Conservation (phyloP, 108 stramenopile species). For the Pseudonitzschia delicatissima region DNA sequence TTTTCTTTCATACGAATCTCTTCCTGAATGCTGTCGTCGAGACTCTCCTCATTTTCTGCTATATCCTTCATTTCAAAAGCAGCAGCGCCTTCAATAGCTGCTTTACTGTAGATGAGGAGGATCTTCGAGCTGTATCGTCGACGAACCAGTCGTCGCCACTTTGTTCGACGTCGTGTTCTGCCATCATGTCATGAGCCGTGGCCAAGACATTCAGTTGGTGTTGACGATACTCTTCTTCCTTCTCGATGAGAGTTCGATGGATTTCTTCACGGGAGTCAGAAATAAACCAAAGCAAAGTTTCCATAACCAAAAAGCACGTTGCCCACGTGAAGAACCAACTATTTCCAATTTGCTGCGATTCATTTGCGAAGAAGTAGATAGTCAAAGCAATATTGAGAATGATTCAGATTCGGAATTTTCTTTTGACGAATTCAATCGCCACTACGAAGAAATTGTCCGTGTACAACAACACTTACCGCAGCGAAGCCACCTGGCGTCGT, state of each 20-base stretch:
- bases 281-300: constrained; percentile 60
- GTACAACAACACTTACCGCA: constrained; percentile 45
- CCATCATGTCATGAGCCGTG: background rate
- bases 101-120: background rate
- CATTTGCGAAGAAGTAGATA: background rate
- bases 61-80: constrained; percentile 8
- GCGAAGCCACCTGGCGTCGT: constrained; percentile 71
- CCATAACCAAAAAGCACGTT: constrained; percentile 49
- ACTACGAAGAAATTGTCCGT: too few relatives aligned
- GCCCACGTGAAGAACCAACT: constrained; percentile 68
- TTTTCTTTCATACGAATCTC: constrained; percentile 20
- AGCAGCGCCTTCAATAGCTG: background rate
- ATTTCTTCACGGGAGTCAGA: constrained; percentile 59
- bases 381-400: too few relatives aligned
- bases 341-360: constrained; percentile 14
- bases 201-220: constrained; percentile 45
- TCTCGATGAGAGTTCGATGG: constrained; percentile 37
- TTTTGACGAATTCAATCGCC: too few relatives aligned
- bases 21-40: constrained; percentile 6
- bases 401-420: too few relatives aligned
- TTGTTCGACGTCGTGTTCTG: background rate
- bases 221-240: constrained; percentile 43
- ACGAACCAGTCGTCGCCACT: background rate
- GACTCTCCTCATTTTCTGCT: background rate
- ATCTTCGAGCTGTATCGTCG: background rate